Evolutionary conservation across 768 basidiomycete genomes (phyloP).

Genomic region (Pluteus cervinus): DNA sequence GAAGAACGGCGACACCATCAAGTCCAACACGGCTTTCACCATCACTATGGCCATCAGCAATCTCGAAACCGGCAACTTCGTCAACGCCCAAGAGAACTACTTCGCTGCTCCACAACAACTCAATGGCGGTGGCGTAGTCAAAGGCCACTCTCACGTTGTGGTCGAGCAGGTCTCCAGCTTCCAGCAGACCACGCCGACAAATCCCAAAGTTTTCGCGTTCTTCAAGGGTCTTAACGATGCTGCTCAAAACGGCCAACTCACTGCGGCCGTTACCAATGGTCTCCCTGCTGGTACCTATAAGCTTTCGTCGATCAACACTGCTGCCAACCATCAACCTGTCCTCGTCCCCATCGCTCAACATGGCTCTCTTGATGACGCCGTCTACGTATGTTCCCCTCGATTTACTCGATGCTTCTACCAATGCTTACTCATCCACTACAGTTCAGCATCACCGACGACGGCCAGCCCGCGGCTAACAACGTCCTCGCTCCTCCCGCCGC

Average conservation of each 20-base stretch:
- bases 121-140: constrained; percentile 42
- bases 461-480: constrained; percentile 15
- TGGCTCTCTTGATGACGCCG: constrained; percentile 49
- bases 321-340: constrained; percentile 55
- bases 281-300: constrained; percentile 56
- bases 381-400: constrained; percentile 38
- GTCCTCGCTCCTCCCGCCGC: no score
- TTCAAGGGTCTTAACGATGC: constrained; percentile 49
- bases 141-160: constrained; percentile 56
- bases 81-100: constrained; percentile 47
- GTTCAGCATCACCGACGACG: constrained; percentile 29
- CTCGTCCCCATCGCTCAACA: constrained; percentile 57
- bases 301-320: constrained; percentile 51
- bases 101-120: constrained; percentile 54
- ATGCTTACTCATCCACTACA: constrained; percentile 11
- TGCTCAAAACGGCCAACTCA: constrained; percentile 43
- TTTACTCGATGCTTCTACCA: constrained; percentile 4
- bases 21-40: constrained; percentile 43
- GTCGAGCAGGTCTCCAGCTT: constrained; percentile 41
- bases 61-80: constrained; percentile 49
- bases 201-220: constrained; percentile 50
- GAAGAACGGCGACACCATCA: constrained; percentile 36
- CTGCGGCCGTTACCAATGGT: constrained; percentile 45
- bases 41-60: constrained; percentile 41
- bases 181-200: constrained; percentile 35